Conservation (phyloP, 768 basidiomycete genomes). For the Pleurotus ostreatus region DNA sequence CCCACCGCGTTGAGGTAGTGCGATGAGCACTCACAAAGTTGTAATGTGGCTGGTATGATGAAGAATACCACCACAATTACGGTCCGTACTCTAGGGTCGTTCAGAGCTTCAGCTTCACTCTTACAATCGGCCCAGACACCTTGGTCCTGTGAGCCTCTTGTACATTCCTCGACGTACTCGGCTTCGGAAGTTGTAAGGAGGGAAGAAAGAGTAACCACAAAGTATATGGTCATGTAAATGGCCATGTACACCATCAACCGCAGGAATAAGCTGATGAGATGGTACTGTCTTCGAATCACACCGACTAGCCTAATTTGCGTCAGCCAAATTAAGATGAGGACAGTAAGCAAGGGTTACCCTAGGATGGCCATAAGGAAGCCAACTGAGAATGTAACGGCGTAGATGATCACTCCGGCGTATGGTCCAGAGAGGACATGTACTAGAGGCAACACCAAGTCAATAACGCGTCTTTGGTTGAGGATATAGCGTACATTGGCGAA, state of each 20-base stretch:
- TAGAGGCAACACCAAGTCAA: not conserved
- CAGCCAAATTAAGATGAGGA: not conserved
- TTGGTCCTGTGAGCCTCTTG: not conserved
- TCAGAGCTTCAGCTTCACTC: not conserved
- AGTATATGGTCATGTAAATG: not conserved
- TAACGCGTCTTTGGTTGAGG: not conserved
- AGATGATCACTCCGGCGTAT: not conserved
- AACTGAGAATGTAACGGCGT: not conserved
- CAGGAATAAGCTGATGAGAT: slow-evolving; percentile 1
- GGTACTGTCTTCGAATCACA: not conserved
- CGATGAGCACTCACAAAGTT: not conserved
- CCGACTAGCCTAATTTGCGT: not conserved
- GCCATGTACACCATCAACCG: slow-evolving; percentile 3
- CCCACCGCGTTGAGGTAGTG: not conserved
- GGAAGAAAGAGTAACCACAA: not conserved
- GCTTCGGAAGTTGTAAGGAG: not conserved
- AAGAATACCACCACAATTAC: not conserved
- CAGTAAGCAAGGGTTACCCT: not conserved
- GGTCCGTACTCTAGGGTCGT: not conserved
- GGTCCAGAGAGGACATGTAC: not conserved
- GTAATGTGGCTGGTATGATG: not conserved
- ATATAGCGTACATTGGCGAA: not conserved
- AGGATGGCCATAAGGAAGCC: not conserved
- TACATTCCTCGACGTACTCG: not conserved
- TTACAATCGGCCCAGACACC: not conserved